Percentiles rank a stretch among this genome's conserved stretches.
Conservation (phyloP, 2,329 filamentous ascomycete genomes). For the Fusarium sp. region DNA sequence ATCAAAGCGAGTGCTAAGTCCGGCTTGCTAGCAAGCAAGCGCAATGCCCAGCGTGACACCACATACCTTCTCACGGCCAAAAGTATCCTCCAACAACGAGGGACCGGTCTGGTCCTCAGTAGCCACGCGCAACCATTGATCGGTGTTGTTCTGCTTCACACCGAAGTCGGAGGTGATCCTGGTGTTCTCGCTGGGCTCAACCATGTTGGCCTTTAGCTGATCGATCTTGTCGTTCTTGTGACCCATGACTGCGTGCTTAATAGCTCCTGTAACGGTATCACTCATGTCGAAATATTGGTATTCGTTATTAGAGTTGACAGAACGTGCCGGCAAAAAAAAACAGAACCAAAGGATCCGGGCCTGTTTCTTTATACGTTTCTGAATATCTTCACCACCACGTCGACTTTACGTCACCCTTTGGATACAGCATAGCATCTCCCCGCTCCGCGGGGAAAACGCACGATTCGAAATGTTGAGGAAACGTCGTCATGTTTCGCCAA, state of each 20-base stretch:
- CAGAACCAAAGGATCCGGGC: not conserved
- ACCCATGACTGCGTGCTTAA: conserved; percentile 57
- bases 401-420: conserved; percentile 39
- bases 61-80: conserved; percentile 77
- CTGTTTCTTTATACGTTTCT: not conserved
- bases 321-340: not conserved
- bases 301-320: not conserved
- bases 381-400: not conserved
- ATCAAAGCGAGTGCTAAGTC: no score
- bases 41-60: not conserved
- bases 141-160: conserved; percentile 76
- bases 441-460: conserved; percentile 2
- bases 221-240: conserved; percentile 65
- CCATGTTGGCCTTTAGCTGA: conserved; percentile 69
- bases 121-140: conserved; percentile 79
- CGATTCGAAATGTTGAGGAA: not conserved
- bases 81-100: conserved; percentile 75
- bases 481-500: conserved; percentile 29
- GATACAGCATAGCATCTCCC: not conserved
- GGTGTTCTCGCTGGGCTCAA: conserved; percentile 67
- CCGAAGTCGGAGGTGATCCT: conserved; percentile 83
- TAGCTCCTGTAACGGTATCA: conserved; percentile 46
- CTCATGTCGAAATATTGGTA: conserved; percentile 32
- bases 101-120: conserved; percentile 74
- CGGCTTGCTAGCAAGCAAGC: no score